These are phyloP conservation scores for Anisodus acutangulus DNA, from an alignment of 257 asterid species.

Conservation along the genomic window DNA sequence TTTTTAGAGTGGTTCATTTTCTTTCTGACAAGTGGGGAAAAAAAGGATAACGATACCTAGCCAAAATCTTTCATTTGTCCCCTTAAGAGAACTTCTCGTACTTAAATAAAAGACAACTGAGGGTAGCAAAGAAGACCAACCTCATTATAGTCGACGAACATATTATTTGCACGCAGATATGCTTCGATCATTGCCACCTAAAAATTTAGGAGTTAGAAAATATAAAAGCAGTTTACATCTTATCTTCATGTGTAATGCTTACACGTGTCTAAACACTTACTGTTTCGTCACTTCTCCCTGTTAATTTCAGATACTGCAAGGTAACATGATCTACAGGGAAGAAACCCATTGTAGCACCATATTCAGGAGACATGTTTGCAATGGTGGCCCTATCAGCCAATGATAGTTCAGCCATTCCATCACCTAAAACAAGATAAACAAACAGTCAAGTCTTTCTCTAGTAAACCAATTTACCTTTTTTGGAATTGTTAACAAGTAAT, in stretches of 20 bases:
- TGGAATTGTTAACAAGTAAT: neutral
- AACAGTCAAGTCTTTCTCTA: constrained; percentile 14
- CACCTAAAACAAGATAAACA: constrained; percentile 53
- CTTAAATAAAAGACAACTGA: constrained; percentile 20
- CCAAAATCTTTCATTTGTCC: constrained; percentile 12
- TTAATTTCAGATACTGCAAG: constrained; percentile 78
- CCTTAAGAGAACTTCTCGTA: neutral
- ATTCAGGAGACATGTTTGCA: constrained; percentile 99
- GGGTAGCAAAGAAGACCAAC: constrained; percentile 39
- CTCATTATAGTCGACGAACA: constrained; percentile 93
- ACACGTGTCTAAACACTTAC: constrained; percentile 49
- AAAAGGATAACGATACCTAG: neutral
- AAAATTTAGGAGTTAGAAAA: constrained; percentile 24
- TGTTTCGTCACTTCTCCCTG: constrained; percentile 96
- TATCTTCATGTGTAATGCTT: neutral
- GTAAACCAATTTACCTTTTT: neutral
- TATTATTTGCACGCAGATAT: constrained; percentile 88
- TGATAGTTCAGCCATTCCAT: constrained; percentile 80
- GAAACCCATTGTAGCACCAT: constrained; percentile 99
- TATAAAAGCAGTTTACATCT: neutral
- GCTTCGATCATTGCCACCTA: constrained; percentile 96
- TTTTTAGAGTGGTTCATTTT: constrained; percentile 5
- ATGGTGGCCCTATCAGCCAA: constrained; percentile 99
- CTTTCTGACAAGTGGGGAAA: neutral
- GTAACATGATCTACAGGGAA: constrained; percentile 96